phyloP scores from a whole-genome alignment of 495 filamentous ascomycete species.

The Ascodesmis nigricans region DNA sequence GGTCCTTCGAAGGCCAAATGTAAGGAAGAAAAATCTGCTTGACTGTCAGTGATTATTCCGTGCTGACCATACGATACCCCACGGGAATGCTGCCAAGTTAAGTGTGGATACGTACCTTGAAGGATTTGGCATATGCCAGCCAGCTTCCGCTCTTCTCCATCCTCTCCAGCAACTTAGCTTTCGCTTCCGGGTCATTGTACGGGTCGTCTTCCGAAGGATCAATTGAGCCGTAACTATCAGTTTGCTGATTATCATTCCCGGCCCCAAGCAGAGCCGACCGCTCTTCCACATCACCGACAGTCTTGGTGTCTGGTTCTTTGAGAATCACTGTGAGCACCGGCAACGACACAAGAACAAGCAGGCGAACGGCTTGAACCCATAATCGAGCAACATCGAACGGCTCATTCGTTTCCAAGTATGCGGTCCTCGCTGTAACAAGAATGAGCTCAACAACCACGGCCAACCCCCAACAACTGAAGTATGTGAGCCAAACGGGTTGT shows the following conservation, averaged over 20 bases:
- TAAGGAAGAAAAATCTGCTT: slow-evolving; percentile 38
- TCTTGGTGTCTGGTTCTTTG: slow-evolving; percentile 6
- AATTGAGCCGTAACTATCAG: slow-evolving; percentile 15
- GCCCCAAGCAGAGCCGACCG: slow-evolving; percentile 15
- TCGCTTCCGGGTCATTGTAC: slow-evolving; percentile 27
- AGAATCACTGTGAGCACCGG: slow-evolving; percentile 16
- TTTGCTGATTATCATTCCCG: slow-evolving; percentile 1
- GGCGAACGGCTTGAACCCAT: slow-evolving; percentile 16
- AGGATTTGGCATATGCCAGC: slow-evolving; percentile 40
- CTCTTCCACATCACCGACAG: slow-evolving; percentile 18
- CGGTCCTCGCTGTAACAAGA: slow-evolving; percentile 18
- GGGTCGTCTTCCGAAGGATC: slow-evolving; percentile 9
- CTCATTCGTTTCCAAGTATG: slow-evolving; percentile 1
- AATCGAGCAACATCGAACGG: slow-evolving; percentile 10
- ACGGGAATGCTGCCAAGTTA: background rate
- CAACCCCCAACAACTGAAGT: slow-evolving; percentile 33
- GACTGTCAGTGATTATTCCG: slow-evolving; percentile 1
- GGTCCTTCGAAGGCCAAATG: slow-evolving; percentile 39
- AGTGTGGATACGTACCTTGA: slow-evolving; percentile 28
- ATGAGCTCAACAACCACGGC: slow-evolving; percentile 30
- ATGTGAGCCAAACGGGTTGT: slow-evolving; percentile 39
- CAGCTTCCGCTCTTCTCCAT: slow-evolving; percentile 40
- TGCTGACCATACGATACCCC: background rate
- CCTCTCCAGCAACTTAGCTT: slow-evolving; percentile 33
- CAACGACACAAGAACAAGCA: slow-evolving; percentile 21